Conservation (phyloP, 2,329 filamentous ascomycete species). For the Colletotrichum camelliae region DNA sequence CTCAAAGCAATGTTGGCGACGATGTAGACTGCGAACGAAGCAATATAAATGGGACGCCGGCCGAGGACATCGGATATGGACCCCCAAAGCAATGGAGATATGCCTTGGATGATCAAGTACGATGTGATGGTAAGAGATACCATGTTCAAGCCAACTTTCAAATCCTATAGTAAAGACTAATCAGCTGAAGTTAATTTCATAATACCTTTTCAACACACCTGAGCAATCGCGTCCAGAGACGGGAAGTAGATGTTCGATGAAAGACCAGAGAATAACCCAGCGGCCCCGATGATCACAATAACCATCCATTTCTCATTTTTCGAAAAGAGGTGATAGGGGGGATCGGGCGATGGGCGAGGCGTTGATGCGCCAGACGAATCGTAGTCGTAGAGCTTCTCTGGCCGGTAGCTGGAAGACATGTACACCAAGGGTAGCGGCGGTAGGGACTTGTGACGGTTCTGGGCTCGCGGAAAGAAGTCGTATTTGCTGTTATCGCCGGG, state of each 20-base stretch:
- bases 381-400: background rate
- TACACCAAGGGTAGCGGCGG: background rate
- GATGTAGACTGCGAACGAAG: slow-evolving; percentile 52
- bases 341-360: background rate
- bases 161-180: slow-evolving; percentile 26
- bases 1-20: slow-evolving; percentile 50
- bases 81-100: slow-evolving; percentile 54
- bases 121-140: slow-evolving; percentile 47
- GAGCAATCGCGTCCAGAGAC: slow-evolving; percentile 41
- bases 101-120: slow-evolving; percentile 56
- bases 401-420: background rate
- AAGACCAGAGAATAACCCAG: slow-evolving; percentile 57
- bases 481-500: background rate
- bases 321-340: slow-evolving; percentile 39
- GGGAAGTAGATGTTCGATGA: slow-evolving; percentile 59
- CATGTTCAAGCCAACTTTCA: slow-evolving; percentile 30
- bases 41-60: slow-evolving; percentile 48
- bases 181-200: background rate
- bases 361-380: background rate
- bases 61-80: slow-evolving; percentile 52
- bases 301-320: slow-evolving; percentile 47
- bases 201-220: slow-evolving; percentile 20
- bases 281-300: slow-evolving; percentile 53
- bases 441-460: background rate
- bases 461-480: background rate